phyloP scores from a whole-genome alignment of 1,139 yeast genomes.

The Sugiyamaella grinbergsii region DNA sequence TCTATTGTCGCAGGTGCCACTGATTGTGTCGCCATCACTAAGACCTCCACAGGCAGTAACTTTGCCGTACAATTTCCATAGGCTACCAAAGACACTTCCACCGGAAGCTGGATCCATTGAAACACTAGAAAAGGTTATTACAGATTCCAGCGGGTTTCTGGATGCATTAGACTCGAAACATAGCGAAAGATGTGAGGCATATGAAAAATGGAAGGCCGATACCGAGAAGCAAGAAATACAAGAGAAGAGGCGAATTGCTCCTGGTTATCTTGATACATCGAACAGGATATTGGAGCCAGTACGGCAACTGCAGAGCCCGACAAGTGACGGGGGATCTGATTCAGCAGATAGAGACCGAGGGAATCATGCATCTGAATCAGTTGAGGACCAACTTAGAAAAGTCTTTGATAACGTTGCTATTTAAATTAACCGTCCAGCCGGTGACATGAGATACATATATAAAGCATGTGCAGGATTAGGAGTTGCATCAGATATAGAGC shows the following conservation, averaged over 20 bases:
- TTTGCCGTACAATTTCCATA: constrained; percentile 53
- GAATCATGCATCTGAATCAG: constrained; percentile 3
- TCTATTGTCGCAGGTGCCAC: constrained; percentile 57
- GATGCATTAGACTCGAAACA: constrained; percentile 36
- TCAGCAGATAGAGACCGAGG: neutral
- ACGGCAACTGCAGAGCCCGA: constrained; percentile 14
- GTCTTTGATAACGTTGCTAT: constrained; percentile 13
- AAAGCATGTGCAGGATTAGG: too few species aligned
- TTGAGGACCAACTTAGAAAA: constrained; percentile 11
- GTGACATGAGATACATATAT: too few species aligned
- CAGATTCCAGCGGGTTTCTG: constrained; percentile 36
- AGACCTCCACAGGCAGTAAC: constrained; percentile 62
- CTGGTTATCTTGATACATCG: constrained; percentile 47
- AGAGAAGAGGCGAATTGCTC: constrained; percentile 45
- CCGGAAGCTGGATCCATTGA: constrained; percentile 37
- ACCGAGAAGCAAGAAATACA: constrained; percentile 33
- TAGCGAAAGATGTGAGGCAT: constrained; percentile 34
- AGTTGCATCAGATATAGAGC: too few species aligned
- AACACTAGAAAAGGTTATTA: constrained; percentile 34
- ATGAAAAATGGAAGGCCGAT: constrained; percentile 41
- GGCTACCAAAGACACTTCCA: constrained; percentile 42
- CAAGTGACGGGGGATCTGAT: neutral
- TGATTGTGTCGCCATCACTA: constrained; percentile 56
- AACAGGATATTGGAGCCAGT: constrained; percentile 38
- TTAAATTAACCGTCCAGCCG: neutral